phyloP scores from a whole-genome alignment of 345 rosid species.

The Geranium rotundifolium region DNA sequence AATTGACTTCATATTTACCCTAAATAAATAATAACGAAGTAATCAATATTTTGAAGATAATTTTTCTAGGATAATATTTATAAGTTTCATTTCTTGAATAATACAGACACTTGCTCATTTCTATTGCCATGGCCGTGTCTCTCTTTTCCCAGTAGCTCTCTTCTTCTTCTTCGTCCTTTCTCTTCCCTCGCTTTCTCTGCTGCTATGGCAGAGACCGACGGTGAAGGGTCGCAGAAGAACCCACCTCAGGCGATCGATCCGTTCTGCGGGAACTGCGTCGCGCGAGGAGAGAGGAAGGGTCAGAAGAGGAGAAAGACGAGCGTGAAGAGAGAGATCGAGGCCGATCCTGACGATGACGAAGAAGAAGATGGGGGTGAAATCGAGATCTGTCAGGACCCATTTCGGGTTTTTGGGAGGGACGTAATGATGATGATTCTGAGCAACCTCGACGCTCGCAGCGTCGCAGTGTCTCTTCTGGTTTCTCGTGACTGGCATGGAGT shows the following conservation, averaged over 20 bases:
- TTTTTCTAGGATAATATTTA: too few species aligned
- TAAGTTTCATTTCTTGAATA: too few species aligned
- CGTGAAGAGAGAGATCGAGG: not conserved
- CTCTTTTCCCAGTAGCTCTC: not conserved
- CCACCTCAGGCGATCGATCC: not conserved
- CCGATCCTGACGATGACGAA: too few species aligned
- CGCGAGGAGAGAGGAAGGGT: conserved; percentile 6
- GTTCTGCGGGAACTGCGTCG: not conserved
- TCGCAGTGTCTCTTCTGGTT: conserved; percentile 44
- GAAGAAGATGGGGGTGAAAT: conserved; percentile 6
- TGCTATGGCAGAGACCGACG: not conserved
- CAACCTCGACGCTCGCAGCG: conserved; percentile 57
- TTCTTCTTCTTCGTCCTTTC: too few species aligned
- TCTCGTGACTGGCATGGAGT: conserved; percentile 43
- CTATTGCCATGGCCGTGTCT: not conserved
- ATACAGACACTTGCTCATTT: too few species aligned
- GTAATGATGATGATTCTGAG: conserved; percentile 37
- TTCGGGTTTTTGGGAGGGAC: conserved; percentile 44
- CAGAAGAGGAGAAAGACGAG: conserved; percentile 7
- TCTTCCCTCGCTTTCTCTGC: not conserved
- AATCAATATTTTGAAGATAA: too few species aligned
- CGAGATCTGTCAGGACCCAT: conserved; percentile 22
- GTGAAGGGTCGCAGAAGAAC: not conserved
- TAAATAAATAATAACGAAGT: too few species aligned
- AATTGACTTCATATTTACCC: too few species aligned